Percentiles rank a stretch among this genome's conserved stretches.
Evolutionary conservation across 176 grass and related monocot genomes (phyloP).

Genomic region (Elymus sibiricus): DNA sequence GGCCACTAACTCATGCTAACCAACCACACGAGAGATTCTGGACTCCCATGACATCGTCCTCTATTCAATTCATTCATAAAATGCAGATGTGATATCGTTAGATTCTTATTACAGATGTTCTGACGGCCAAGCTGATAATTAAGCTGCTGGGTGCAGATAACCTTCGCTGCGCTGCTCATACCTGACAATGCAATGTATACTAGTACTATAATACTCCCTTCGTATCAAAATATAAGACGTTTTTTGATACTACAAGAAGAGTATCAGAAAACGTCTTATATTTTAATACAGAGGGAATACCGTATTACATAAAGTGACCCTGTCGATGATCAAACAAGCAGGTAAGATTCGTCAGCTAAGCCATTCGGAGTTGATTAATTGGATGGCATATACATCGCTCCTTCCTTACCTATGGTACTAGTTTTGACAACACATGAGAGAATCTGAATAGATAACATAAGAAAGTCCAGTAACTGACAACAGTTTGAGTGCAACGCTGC

Average conservation of each 20-base stretch:
- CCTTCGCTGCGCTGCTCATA: too few species aligned
- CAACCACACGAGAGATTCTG: constrained; percentile 7
- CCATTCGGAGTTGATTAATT: not conserved
- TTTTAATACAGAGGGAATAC: too few species aligned
- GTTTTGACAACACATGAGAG: not conserved
- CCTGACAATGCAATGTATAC: constrained; percentile 15
- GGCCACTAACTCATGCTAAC: not conserved
- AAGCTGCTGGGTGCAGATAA: constrained; percentile 13
- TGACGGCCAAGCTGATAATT: not conserved
- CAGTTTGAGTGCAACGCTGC: not conserved
- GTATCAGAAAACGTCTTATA: too few species aligned
- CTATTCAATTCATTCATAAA: not conserved
- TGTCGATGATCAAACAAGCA: constrained; percentile 26
- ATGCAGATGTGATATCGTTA: not conserved
- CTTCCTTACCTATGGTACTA: constrained; percentile 21
- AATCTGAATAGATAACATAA: not conserved
- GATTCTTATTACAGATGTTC: not conserved
- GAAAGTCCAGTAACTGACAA: not conserved
- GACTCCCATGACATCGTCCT: not conserved
- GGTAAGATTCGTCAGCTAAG: constrained; percentile 31
- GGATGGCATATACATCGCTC: constrained; percentile 4
- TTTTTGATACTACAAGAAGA: too few species aligned
- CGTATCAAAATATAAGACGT: too few species aligned
- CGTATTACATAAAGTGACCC: too few species aligned
- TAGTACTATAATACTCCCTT: too few species aligned